Conservation (phyloP, 75 land plant genomes). For the Pinus taeda region DNA sequence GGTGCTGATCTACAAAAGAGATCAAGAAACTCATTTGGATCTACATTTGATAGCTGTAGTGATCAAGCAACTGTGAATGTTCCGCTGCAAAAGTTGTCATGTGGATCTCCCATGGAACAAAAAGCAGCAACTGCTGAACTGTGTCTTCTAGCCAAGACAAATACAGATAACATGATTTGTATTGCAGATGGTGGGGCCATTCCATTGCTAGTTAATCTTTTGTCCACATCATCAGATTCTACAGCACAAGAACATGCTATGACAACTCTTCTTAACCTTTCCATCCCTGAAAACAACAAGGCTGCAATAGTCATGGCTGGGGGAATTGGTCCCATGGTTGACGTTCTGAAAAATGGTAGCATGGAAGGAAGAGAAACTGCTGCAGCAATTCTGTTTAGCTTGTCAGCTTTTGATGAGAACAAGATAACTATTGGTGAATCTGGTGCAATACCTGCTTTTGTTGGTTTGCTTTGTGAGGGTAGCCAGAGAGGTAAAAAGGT, state of each 20-base stretch:
- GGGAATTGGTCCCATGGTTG: slow-evolving; percentile 75
- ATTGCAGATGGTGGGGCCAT: slow-evolving; percentile 85
- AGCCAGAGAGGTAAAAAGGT: slow-evolving; percentile 35
- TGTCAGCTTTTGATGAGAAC: slow-evolving; percentile 77
- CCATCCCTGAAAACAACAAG: slow-evolving; percentile 81
- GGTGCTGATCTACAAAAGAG: slow-evolving; percentile 58
- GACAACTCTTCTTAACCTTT: slow-evolving; percentile 80
- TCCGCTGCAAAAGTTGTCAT: slow-evolving; percentile 26
- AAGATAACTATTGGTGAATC: slow-evolving; percentile 77
- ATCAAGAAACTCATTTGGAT: slow-evolving; percentile 11
- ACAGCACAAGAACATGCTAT: slow-evolving; percentile 87
- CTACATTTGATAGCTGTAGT: slow-evolving; percentile 22
- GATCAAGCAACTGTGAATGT: slow-evolving; percentile 31
- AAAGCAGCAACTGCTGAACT: slow-evolving; percentile 76
- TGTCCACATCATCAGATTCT: slow-evolving; percentile 47
- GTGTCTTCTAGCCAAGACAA: slow-evolving; percentile 73
- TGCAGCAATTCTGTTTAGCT: slow-evolving; percentile 85
- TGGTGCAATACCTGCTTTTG: slow-evolving; percentile 65
- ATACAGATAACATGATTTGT: slow-evolving; percentile 71
- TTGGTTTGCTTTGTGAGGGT: slow-evolving; percentile 27
- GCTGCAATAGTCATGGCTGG: slow-evolving; percentile 59
- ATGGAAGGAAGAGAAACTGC: slow-evolving; percentile 91
- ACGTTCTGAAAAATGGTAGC: slow-evolving; percentile 68
- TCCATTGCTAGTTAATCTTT: slow-evolving; percentile 59
- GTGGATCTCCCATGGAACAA: slow-evolving; percentile 43